Base-by-base conservation (phyloP, 108 stramenopile genomes). In the Pseudonitzschia multiseries region DNA sequence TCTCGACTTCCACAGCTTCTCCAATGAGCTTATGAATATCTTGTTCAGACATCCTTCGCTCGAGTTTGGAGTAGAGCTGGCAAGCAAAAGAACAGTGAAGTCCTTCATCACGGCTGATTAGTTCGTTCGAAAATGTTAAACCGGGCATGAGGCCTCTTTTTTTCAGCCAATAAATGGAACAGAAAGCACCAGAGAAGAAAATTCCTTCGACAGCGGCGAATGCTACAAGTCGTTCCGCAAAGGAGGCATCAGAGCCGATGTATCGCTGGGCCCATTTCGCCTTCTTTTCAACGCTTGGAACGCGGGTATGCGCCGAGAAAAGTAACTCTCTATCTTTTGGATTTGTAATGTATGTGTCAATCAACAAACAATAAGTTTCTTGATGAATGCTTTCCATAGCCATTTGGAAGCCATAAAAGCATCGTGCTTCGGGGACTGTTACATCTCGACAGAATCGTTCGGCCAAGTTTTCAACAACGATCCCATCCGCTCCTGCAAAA, bases 371-470 rank as follows among this genome's bases (percentile, higher is more conserved):
- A 79, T 99, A 99, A 8, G 99, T 98, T 86, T 99, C 99, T 36
- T 87, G 88, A 82, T 99, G 99, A 74, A 99, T 99, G 75, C 98
- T 99, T 82, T 99, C 99, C 62, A 99, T 97, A 48, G 98, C 98
- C 75, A 99, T 99, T 85, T 99, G 99, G 71, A 99, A 99, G 43
- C 99, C 99, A 78, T 99, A 99, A 82, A 99, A 99, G 81, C 98
- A 99, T 14, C 99, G 85, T 20, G 99, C 99, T 86, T 99, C 99
- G 10, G 97, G 81, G 10, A 86, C 79, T 65, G 95, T 95, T 26
- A 99, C 92, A 76, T 99, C 98, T 27, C 90, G 97, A 72, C 93
- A 91, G 75, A 99, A 99, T 86, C 99, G 98, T 54, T 88, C 85
- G 9, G 97, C 95, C 59, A 99, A 85, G 81, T 99, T 99, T 78